A percentile compares a stretch with the other conserved stretches of the same genome.
Conservation (phyloP, 306 rosid genomes). For the Cicer cuneatum region DNA sequence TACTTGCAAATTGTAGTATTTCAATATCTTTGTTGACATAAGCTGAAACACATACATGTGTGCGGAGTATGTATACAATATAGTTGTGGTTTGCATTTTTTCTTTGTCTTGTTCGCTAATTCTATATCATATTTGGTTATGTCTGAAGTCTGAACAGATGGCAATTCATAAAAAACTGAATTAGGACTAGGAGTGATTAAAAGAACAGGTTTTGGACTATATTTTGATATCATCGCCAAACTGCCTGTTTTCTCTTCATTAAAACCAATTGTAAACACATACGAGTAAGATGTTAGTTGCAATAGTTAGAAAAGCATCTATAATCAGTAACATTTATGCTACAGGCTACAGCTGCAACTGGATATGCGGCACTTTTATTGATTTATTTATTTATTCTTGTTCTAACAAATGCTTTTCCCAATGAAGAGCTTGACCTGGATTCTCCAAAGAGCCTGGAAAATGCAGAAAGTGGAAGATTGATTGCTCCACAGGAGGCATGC, state of each 20-base stretch:
- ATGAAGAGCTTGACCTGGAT: slow-evolving; percentile 84
- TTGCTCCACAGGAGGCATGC: slow-evolving; percentile 98
- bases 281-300: slow-evolving; percentile 14
- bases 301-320: background rate
- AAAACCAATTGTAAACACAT: slow-evolving; percentile 14
- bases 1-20: slow-evolving; percentile 24
- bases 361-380: background rate
- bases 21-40: slow-evolving; percentile 21
- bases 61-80: background rate
- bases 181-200: slow-evolving; percentile 6
- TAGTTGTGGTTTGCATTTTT: slow-evolving; percentile 7
- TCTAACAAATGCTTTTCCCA: slow-evolving; percentile 42
- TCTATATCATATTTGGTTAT: slow-evolving; percentile 33
- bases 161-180: background rate
- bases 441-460: slow-evolving; percentile 79
- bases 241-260: slow-evolving; percentile 16
- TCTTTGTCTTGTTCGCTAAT: slow-evolving; percentile 4
- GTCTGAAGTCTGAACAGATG: background rate
- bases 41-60: background rate
- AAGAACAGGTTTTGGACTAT: background rate
- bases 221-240: slow-evolving; percentile 19
- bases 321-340: slow-evolving; percentile 14
- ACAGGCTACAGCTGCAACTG: slow-evolving; percentile 7
- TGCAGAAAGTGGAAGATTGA: slow-evolving; percentile 80
- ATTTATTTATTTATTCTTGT: slow-evolving; percentile 2